Base-by-base conservation (phyloP, 2,329 filamentous ascomycete species). In the Zopfia rhizophila region DNA sequence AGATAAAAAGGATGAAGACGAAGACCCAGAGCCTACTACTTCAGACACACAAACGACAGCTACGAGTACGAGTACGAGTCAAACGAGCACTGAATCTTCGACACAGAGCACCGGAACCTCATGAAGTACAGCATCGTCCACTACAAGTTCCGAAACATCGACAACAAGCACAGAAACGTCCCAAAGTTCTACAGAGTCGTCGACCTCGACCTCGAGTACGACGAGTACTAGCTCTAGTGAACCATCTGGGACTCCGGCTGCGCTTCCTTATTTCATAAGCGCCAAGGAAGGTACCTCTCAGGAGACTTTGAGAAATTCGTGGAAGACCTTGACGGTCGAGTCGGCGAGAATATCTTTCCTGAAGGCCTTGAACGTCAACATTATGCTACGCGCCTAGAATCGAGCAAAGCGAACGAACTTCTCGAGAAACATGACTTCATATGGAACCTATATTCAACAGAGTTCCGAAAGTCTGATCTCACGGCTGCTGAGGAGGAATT, bases 281-380 rank as follows among this genome's bases (percentile, higher is more conserved):
- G 27, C 41, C 4, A 31, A 42, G 17, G 18, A 35, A 2, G 32
- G 40, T 7, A 51, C 40, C 3, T 12, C 43, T 0, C 7, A 25
- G 11, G 38, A 43, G 2, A 39, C 19, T 55, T 55, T 36, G 25
- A 55, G 7, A 10, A 24, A 2, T 55, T 55, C 19, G 17, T 40
- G 7, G 13, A 45, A 12, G 39, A 45, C 16, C 39, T 54, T 7
- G 51, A 54, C 36, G 27, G 27, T 10, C 35, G 46, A 3, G 18
- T 19, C 10, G 51, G 51, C 7, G 16, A 45, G 13, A 29, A 21
- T 10, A 11, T 16, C 2, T 41, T 24, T 11, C 29, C 45, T 17
- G 7, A 13, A 5, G 13, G 8, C 11, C 11, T 24, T 2, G 23
- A 42, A 10, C 18, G n/a, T 6, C 46, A 44, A 23, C 32, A 12